Base-by-base conservation (phyloP, 2,329 filamentous ascomycete species). In the Sporothrix brunneoviolacea region DNA sequence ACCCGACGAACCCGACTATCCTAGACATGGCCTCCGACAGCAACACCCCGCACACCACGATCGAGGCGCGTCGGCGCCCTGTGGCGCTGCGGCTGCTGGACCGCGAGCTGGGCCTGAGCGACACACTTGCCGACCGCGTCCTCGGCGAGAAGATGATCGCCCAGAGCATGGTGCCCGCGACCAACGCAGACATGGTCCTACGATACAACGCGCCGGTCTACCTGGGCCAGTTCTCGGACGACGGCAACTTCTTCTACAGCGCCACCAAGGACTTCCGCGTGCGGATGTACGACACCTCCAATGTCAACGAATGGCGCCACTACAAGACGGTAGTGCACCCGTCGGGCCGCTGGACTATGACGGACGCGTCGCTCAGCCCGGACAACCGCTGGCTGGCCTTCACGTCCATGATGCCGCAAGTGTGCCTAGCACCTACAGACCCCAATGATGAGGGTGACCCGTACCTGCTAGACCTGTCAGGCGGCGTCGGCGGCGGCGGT, bases 191-290 rank as follows among this genome's bases (percentile, higher is more conserved):
- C 62, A 86, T 87, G 61, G 87, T 95, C 54, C 84, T 97, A 55
- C 87, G 95, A 61, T 94, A 91, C 63, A 81, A 91, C 50, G 78
- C 84, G 5, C 83, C 88, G 36, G 91, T 93, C 48, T 97, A 97
- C 63, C 95, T 89, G 3, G 93, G 93, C 1, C 91, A 97, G 64
- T 98, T 97, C 65, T 95, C 89, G 0, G 88, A 94, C 57, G 93
- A 98, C 60, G 93, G 93, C 22, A 95, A 95, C 66, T 97, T 97
- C 71, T 97, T 96, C 71, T 97, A 91, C 64, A 84, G 86, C 6
- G 93, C 87, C 61, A 86, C 86, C 9, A 89, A 96, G 66, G 91
- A 97, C 67, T 95, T 95, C 70, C 86, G 83, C 59, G 90, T 98
- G 9, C 85, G 91, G 48, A 91, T 98, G 88, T 98, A 97, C 68